Evolutionary conservation across 352 stramenopile species (phyloP).

Genomic region (Pythium phragmitis): DNA sequence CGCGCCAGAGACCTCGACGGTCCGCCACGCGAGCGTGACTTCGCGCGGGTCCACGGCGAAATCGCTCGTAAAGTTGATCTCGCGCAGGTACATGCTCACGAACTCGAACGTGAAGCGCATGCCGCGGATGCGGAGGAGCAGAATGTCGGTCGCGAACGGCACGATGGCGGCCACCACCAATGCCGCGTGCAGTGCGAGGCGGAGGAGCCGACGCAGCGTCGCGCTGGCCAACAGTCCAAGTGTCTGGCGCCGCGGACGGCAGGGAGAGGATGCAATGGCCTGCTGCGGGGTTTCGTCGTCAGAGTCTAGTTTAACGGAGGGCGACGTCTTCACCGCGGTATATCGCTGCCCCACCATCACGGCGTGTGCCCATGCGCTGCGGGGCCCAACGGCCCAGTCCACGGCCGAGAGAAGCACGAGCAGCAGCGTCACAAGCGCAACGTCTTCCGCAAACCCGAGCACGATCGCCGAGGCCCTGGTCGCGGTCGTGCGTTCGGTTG

Average conservation of each 20-base stretch:
- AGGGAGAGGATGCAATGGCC: background rate
- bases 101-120: constrained; percentile 29
- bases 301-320: no score
- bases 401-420: constrained; percentile 9
- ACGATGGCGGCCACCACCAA: constrained; percentile 14
- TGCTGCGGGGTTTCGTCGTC: no score
- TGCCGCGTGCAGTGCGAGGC: constrained; percentile 39
- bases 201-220: constrained; percentile 31
- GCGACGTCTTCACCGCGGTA: background rate
- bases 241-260: background rate
- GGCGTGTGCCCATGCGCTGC: background rate
- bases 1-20: background rate
- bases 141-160: constrained; percentile 19
- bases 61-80: constrained; percentile 7
- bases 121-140: constrained; percentile 19
- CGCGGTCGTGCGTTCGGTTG: background rate
- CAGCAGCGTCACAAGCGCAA: constrained; percentile 7
- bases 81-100: constrained; percentile 19
- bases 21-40: background rate
- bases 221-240: background rate
- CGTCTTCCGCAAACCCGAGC: constrained; percentile 8
- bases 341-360: background rate
- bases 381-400: constrained; percentile 4
- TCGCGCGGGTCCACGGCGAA: background rate
- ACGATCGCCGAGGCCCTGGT: background rate